Percentiles rank a stretch among this genome's conserved stretches.
Evolutionary conservation across 345 rosid species (phyloP).

Genomic region (Citrus hindsii): DNA sequence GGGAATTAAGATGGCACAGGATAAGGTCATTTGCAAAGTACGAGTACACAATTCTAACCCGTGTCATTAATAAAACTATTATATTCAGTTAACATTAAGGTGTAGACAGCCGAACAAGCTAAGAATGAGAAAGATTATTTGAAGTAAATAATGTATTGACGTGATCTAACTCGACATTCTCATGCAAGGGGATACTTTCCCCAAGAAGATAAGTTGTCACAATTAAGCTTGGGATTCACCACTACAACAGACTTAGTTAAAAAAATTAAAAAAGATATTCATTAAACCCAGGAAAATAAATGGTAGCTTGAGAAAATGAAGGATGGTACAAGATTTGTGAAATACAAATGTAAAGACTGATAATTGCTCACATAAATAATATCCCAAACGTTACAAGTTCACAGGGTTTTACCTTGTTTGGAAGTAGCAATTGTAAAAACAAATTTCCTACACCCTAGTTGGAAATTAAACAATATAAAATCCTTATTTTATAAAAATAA

Average conservation of each 20-base stretch:
- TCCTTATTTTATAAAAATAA: background rate
- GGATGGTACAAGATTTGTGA: background rate
- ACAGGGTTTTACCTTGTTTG: background rate
- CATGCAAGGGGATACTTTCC: background rate
- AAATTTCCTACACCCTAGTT: background rate
- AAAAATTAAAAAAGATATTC: background rate
- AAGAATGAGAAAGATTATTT: background rate
- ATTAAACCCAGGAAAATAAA: background rate
- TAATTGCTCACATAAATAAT: background rate
- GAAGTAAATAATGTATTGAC: background rate
- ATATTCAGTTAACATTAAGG: background rate
- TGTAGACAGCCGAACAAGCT: background rate
- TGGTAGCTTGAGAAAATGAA: background rate
- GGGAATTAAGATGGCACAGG: background rate
- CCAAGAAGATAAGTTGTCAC: background rate
- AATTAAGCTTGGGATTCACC: background rate
- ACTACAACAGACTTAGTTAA: background rate
- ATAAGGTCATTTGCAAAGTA: slow-evolving; percentile 4
- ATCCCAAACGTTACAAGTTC: background rate
- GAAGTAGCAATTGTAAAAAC: background rate
- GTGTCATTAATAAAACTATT: background rate
- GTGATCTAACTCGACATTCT: background rate
- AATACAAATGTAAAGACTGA: background rate
- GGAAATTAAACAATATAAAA: background rate
- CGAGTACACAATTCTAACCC: background rate